Percentiles rank a stretch among this genome's conserved stretches.
phyloP scores from a whole-genome alignment of 345 rosid genomes.

The Sonneratia caseolaris region DNA sequence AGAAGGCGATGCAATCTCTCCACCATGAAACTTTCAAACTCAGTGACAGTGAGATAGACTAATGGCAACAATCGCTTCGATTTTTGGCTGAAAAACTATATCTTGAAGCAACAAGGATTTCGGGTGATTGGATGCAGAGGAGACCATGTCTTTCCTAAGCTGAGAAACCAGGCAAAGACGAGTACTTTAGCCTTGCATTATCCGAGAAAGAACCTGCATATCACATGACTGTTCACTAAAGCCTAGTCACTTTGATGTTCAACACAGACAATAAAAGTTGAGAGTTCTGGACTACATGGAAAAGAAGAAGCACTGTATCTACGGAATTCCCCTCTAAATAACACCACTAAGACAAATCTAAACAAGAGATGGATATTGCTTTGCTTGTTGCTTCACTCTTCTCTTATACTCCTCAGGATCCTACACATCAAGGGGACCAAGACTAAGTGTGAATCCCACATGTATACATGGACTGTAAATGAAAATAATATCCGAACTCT shows the following conservation, averaged over 20 bases:
- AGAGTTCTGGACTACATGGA: not conserved
- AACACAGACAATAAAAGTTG: not conserved
- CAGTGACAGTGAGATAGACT: too few species aligned
- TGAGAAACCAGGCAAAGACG: too few species aligned
- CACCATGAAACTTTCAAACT: too few species aligned
- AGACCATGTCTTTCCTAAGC: not conserved
- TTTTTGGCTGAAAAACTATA: not conserved
- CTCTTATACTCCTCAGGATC: constrained; percentile 70
- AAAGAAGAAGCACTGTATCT: not conserved
- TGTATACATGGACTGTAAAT: not conserved
- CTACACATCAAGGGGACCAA: constrained; percentile 20
- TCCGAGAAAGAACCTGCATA: not conserved
- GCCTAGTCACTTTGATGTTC: not conserved
- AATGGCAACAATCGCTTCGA: not conserved
- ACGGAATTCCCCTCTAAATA: not conserved
- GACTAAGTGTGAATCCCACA: not conserved
- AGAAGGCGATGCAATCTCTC: too few species aligned
- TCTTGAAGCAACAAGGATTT: not conserved
- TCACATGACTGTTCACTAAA: not conserved
- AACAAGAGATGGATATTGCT: constrained; percentile 62
- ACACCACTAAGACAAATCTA: constrained; percentile 5
- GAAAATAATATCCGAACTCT: not conserved
- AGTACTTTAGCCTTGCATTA: not conserved
- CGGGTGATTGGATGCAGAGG: not conserved
- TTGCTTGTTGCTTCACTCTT: constrained; percentile 75